These are phyloP conservation scores for Termitomyces sp. DNA, from an alignment of 768 basidiomycete genomes.

Conservation along the genomic window DNA sequence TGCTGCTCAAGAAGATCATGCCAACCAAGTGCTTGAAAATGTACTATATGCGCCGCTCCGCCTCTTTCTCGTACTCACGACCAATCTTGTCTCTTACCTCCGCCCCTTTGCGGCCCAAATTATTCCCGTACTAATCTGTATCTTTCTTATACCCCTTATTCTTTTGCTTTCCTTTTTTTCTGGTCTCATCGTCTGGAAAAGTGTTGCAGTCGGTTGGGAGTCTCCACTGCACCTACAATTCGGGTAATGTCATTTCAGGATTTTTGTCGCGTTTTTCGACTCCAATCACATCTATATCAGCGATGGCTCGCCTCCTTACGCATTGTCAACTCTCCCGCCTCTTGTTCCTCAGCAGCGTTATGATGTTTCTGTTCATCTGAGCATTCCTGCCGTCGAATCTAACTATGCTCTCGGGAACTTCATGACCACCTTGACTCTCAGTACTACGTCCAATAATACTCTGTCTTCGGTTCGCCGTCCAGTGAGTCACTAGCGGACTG, in stretches of 20 bases:
- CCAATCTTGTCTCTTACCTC: constrained; percentile 30
- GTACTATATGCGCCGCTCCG: constrained; percentile 10
- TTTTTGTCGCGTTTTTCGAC: not conserved
- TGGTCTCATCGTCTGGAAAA: constrained; percentile 75
- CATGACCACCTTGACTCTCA: constrained; percentile 67
- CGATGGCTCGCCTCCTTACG: constrained; percentile 64
- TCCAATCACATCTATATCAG: constrained; percentile 32
- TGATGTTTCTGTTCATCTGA: constrained; percentile 64
- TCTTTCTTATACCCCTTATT: constrained; percentile 60
- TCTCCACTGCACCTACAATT: constrained; percentile 72
- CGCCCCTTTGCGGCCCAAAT: constrained; percentile 59
- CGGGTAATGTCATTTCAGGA: constrained; percentile 45
- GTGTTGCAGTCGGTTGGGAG: constrained; percentile 68
- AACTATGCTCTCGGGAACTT: constrained; percentile 83
- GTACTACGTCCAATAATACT: constrained; percentile 60
- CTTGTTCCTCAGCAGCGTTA: constrained; percentile 68
- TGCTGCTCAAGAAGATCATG: not conserved
- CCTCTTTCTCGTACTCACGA: constrained; percentile 15
- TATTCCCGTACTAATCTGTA: constrained; percentile 61
- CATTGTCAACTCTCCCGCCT: constrained; percentile 45
- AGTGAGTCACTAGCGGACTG: constrained; percentile 40
- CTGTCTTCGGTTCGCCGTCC: constrained; percentile 59
- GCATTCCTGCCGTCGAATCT: constrained; percentile 60
- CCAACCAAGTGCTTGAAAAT: constrained; percentile 14
- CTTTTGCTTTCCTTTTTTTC: constrained; percentile 60